Evolutionary conservation across 2,329 filamentous ascomycete genomes (phyloP), one percentile per base, ranked within the genome.

Genomic region (Botrytis fragariae): DNA sequence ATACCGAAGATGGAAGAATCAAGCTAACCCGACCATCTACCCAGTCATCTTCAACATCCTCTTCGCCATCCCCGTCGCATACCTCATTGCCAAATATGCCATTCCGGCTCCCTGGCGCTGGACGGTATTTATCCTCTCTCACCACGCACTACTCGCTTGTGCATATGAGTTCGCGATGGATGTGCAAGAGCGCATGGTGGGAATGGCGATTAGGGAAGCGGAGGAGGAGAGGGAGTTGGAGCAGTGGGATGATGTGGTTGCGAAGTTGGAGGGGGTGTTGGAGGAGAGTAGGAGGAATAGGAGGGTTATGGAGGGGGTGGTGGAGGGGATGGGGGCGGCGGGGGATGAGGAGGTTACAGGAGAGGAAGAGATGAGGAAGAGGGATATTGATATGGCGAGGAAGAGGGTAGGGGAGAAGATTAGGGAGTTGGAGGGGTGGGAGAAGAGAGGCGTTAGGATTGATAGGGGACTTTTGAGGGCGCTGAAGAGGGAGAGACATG

Each of bases 11-110:
- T 25, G 0, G 0, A 25, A 5, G 7, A 32, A 20, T 22, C n/a
- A 18, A 7, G 35, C 71, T 68, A 65, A 67, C 22, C 32, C n/a
- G 10, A 9, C 25, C 1, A 1, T 7, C 12, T 1, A 29, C 35
- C 16, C 9, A 76, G 76, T 76, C 22, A 32, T 77, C 67, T 73
- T 69, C 68, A 71, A 76, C 5, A 35, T 74, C 69, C 5, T 74
- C 73, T 5, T 76, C 71, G 74, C 42, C 16, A 20, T 78, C 3
- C 76, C 76, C 3, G 6, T 73, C 25, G 12, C 75, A 32, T 72
- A 72, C 61, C 6, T 68, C 6, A 39, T 77, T 22, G 70, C 74
- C 8, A n/a, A 29, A 39, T 42, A 10, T 25, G 18, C 32, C 4
- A 9, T 42, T 6, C 48, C 48, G 0, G 10, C 9, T 10, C 65